Base-by-base conservation (phyloP, 2,329 filamentous ascomycete genomes). In the Fusarium sp. region DNA sequence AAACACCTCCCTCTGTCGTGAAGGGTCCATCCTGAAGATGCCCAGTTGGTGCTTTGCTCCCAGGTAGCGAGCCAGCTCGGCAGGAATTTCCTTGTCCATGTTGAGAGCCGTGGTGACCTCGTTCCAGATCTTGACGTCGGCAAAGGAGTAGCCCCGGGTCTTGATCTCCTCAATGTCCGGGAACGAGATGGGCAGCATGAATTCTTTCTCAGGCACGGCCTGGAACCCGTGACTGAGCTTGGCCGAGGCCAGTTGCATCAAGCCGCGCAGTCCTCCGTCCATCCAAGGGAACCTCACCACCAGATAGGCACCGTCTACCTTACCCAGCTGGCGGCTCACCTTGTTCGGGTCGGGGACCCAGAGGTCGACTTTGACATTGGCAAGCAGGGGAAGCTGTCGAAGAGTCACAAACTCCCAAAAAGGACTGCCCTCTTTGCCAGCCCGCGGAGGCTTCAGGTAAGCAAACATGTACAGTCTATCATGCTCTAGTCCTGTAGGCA, bases 401-500 rank as follows among this genome's bases (percentile, higher is more conserved):
- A 91, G 89, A 0, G 93, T 94, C 80, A 94, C 85, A 79, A 93
- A 92, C 16, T 91, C 87, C 93, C 93, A 96, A 27, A 83, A 82
- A 74, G 86, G 86, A 57, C 82, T 78, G 63, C 81, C 80, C 72
- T 84, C 83, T 66, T 84, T 80, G 66, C 80, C 67, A 27, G 65
- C 35, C 59, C 64, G 66, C 13, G 42, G 40, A 52, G 67, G 24
- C 38, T 65, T 70, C 47, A 72, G 85, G 81, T 95, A 92, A 2
- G 93, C 94, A 80, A 98, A 94, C 57, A 91, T 92, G 84, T 95
- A 97, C 75, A 96, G 89, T 7, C 94, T 90, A 82, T 98, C 95
- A 81, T 93, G 93, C 80, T 92, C 89, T 66, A 97, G 86, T 3
- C 95, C 94, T 3, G 89, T 90, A 7, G 89, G 85, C 54, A 94